Conservation (phyloP, 1,284 basidiomycete species). For the Ceratobasidium sp. region DNA sequence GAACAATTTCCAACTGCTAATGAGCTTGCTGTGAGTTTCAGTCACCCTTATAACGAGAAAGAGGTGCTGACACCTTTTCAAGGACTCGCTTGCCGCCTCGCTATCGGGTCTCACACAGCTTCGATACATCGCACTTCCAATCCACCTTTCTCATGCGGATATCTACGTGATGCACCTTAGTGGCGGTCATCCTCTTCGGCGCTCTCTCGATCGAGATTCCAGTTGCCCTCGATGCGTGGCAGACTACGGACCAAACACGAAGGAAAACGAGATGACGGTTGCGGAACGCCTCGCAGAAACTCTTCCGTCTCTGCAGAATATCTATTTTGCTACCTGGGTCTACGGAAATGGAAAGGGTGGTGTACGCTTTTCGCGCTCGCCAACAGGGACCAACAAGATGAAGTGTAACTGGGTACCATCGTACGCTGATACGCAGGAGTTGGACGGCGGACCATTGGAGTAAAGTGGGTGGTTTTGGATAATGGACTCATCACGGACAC, state of each 20-base stretch:
- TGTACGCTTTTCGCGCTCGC: conserved; percentile 11
- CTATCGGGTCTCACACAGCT: conserved; percentile 12
- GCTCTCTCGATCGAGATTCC: conserved; percentile 1
- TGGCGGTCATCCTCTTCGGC: conserved; percentile 27
- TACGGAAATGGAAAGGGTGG: conserved; percentile 30
- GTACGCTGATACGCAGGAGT: conserved; percentile 19
- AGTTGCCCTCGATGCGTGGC: conserved; percentile 20
- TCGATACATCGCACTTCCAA: conserved; percentile 13
- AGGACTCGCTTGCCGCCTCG: conserved; percentile 3
- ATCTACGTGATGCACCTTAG: conserved; percentile 20
- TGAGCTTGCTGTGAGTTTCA: conserved; percentile 21
- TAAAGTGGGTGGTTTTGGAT: background rate
- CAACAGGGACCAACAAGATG: background rate
- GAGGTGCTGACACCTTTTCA: background rate
- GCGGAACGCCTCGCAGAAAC: conserved; percentile 7
- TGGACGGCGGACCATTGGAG: conserved; percentile 18
- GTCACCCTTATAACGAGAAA: background rate
- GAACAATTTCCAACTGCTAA: conserved; percentile 2
- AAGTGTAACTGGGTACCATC: conserved; percentile 6
- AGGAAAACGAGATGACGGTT: conserved; percentile 17
- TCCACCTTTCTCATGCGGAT: conserved; percentile 32
- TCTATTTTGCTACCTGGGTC: conserved; percentile 33
- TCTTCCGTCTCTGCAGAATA: background rate
- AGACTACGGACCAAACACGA: conserved; percentile 18
- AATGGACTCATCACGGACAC: background rate